These are phyloP conservation scores for Coemansia sp. DNA, from an alignment of 192 early-diverging fungal species.

Conservation along the genomic window DNA sequence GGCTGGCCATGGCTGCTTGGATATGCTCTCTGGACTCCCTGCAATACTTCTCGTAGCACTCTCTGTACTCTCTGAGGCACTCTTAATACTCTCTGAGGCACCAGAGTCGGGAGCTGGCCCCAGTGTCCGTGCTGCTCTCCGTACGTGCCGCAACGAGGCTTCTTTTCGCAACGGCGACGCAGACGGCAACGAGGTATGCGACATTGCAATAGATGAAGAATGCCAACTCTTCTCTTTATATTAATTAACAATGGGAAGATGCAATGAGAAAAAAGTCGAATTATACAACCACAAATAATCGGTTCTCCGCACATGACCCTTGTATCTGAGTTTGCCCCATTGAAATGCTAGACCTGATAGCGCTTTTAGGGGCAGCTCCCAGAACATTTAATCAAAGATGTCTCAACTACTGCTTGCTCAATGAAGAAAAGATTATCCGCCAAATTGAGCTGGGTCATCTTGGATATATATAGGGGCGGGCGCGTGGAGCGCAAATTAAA, in stretches of 20 bases:
- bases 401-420: too few species aligned
- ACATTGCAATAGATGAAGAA: slow-evolving; percentile 15
- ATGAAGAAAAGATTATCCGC: too few species aligned
- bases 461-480: too few species aligned
- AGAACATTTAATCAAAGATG: too few species aligned
- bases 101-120: slow-evolving; percentile 3
- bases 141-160: slow-evolving; percentile 23
- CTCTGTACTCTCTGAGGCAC: too few species aligned
- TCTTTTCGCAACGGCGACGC: slow-evolving; percentile 12
- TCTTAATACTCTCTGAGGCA: not conserved
- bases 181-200: slow-evolving; percentile 8
- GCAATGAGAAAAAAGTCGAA: not conserved
- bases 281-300: too few species aligned
- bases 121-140: slow-evolving; percentile 36
- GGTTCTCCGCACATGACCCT: not conserved
- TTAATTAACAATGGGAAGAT: not conserved
- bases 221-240: too few species aligned
- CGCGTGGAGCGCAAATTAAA: too few species aligned
- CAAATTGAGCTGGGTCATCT: too few species aligned
- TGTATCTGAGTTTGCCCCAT: too few species aligned
- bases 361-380: too few species aligned
- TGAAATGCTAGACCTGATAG: too few species aligned
- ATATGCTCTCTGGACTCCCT: not conserved
- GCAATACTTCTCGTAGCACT: not conserved
- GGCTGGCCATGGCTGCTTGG: not conserved